Evolutionary conservation across 805 yeast species (phyloP).

Genomic region (Starmera quercuum): DNA sequence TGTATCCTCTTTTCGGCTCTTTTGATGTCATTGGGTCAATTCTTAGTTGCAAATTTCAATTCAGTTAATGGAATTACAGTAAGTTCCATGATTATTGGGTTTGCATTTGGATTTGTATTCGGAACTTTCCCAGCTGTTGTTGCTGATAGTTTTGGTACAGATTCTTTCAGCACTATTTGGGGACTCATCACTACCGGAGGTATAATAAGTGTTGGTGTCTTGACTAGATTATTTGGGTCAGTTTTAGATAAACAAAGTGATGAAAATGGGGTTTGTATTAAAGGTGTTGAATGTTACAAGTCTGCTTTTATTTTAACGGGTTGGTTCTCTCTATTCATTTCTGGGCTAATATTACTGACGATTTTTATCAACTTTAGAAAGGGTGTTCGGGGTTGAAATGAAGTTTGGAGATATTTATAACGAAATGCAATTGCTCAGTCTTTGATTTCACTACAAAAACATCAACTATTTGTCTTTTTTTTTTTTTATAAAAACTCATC

Average conservation of each 20-base stretch:
- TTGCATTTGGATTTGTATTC: slow-evolving; percentile 61
- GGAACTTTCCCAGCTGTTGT: slow-evolving; percentile 72
- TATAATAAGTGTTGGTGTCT: slow-evolving; percentile 40
- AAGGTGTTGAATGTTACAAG: slow-evolving; percentile 41
- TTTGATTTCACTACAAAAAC: too few relatives aligned
- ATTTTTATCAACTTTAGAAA: slow-evolving; percentile 9
- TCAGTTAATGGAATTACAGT: slow-evolving; percentile 35
- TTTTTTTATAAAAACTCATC: too few relatives aligned
- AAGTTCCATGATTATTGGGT: slow-evolving; percentile 51
- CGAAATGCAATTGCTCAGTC: too few relatives aligned
- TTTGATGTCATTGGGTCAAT: slow-evolving; percentile 29
- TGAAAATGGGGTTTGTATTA: slow-evolving; percentile 32
- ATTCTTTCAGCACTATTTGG: slow-evolving; percentile 68
- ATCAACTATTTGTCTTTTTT: too few relatives aligned
- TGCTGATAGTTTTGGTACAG: slow-evolving; percentile 66
- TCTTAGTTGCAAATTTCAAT: slow-evolving; percentile 24
- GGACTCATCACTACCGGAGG: slow-evolving; percentile 72
- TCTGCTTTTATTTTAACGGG: slow-evolving; percentile 29
- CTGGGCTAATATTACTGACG: slow-evolving; percentile 11
- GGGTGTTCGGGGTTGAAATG: background rate
- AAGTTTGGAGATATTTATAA: too few relatives aligned
- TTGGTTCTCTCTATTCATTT: slow-evolving; percentile 14
- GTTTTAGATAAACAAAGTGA: slow-evolving; percentile 40
- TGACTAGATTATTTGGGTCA: slow-evolving; percentile 49
- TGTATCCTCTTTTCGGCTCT: slow-evolving; percentile 38